Conservation (phyloP, 129 eudicot genomes). For the Silybum marianum region DNA sequence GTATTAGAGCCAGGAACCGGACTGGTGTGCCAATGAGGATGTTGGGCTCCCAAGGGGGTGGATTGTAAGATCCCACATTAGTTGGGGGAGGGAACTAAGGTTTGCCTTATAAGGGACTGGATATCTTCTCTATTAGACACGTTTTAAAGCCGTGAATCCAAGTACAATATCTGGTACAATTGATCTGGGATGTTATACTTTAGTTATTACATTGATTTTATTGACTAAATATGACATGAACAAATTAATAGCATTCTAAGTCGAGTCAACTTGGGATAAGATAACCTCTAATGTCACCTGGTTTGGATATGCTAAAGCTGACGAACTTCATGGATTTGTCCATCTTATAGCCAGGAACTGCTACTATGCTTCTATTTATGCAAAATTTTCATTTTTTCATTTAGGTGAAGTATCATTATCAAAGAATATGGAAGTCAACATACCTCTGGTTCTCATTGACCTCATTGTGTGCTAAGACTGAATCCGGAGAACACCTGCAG, state of each 20-base stretch:
- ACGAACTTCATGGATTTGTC: slow-evolving; percentile 6
- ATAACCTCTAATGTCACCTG: background rate
- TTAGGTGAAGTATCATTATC: slow-evolving; percentile 85
- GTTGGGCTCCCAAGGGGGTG: too few species aligned
- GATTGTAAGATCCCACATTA: too few species aligned
- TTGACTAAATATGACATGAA: background rate
- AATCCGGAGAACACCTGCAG: slow-evolving; percentile 74
- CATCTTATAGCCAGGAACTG: slow-evolving; percentile 7
- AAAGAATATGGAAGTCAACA: slow-evolving; percentile 69
- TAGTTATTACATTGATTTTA: background rate
- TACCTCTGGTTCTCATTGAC: slow-evolving; percentile 66
- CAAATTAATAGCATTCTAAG: background rate
- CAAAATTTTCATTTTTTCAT: slow-evolving; percentile 26
- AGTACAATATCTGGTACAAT: too few species aligned
- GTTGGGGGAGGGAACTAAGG: too few species aligned
- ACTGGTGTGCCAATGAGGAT: too few species aligned
- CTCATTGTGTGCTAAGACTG: slow-evolving; percentile 74
- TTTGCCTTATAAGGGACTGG: too few species aligned
- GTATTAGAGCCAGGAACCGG: too few species aligned
- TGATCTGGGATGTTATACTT: too few species aligned
- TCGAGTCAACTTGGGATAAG: background rate
- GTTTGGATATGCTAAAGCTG: slow-evolving; percentile 1
- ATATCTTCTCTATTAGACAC: too few species aligned
- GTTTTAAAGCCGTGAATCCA: too few species aligned
- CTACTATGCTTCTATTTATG: slow-evolving; percentile 6